Evolutionary conservation across 2,329 filamentous ascomycete species (phyloP), one percentile per base, ranked within the genome.

Genomic region (Venturia asperata): DNA sequence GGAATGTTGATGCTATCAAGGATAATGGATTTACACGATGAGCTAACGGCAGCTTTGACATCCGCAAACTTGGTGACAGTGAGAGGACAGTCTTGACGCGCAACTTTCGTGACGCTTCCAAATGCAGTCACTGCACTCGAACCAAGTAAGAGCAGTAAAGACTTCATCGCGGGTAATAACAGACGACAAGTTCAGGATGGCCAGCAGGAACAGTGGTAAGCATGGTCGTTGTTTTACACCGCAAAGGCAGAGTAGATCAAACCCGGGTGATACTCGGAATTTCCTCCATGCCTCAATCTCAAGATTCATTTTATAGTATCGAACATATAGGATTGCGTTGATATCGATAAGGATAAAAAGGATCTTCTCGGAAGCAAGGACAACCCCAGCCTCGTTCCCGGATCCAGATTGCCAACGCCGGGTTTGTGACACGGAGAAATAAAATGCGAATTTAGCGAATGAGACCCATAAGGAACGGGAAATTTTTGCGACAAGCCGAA

Each of bases 1-100:
- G 76, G 76, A 19, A 77, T 73, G 9, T 66, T 70, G 11, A 78
- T 70, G 67, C 72, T 72, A 63, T 69, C 70, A 6, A 80, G 72
- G 42, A 75, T 70, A 64, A 80, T 78, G 56, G 71, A 72, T 1
- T 73, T 70, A 71, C 76, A 77, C 24, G 67, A 64, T n/a, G 52
- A 58, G 17, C 21, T 49, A 24, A 55, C 19, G 2, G 63, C 63
- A n/a, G n/a, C 47, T 43, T 47, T 4, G 13, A 64, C 39, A 43
- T 60, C 37, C 30, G 63, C 30, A 21, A 58, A 64, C 1, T 42
- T 19, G 37, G 63, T 58, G 21, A 64, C 49, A n/a, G 49, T 64
- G n/a, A 58, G 27, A 19, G 52, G 52, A 27, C 39, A 62, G 21
- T 43, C 19, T 21, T 43, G 21, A 21, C 60, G 52, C 27, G 52